Base-by-base conservation (phyloP, 257 asterid genomes). In the Forsythia suspensa region DNA sequence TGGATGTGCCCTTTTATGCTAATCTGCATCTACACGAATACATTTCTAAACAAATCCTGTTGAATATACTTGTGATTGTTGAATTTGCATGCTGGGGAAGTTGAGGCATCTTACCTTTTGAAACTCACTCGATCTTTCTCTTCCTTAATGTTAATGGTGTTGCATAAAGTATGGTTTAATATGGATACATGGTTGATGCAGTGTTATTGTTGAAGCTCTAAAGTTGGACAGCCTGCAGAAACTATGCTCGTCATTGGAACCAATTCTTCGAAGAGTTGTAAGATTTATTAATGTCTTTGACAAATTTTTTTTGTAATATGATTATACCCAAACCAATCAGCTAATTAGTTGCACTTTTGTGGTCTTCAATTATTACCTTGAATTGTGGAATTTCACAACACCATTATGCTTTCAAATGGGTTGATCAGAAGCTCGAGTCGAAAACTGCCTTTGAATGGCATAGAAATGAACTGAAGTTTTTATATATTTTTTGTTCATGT, bases 191-290 rank as follows among this genome's bases (percentile, higher is more conserved):
- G 85, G 85, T 85, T 86, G 80, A 76, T 90, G 92, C 96, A 94
- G 98, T 81, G 98, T 92, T 71, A 92, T 94, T 81, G 96, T 94
- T 75, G 98, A 94, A 88, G 98, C 98, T 78, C 88, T 94, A 72
- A 94, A 94, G 90, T 87, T 92, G 85, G 97, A 94, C 86, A 90
- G 97, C 85, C 89, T 94, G 81, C 98, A 94, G 83, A 94, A 94
- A 82, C 96, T 94, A 52, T 94, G 98, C 88, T 94, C 98, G 65
- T 92, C 98, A 10, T 80, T 94, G 89, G 98, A 94, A 85, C 97
- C 98, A 43, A 88, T 94, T 87, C 96, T 94, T 67, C 97, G 98
- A 40, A 92, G 95, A 92, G 98, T 94, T 80, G 98, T 94, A 92
- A 94, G 97, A 84, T 80, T 73, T 18, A 57, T 36, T 52, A 75